Base-by-base conservation (phyloP, 139 green algal species). In the Pedinophyceae sp. region DNA sequence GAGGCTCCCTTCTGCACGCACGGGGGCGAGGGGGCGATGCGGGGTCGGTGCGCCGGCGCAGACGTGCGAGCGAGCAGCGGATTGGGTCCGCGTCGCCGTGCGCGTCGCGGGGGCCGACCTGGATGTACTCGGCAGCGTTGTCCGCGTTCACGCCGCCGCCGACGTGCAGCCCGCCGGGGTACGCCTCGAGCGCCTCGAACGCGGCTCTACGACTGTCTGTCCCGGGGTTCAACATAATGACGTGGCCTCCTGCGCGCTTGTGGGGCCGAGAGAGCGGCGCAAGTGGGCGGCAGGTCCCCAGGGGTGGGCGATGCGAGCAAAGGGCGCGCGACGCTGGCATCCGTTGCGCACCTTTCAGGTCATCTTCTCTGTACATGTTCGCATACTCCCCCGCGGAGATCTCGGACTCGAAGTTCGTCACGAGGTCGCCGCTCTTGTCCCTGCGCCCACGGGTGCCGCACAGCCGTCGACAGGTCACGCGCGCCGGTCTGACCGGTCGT, bases 161-260 rank as follows among this genome's bases (percentile, higher is more conserved):
- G 28, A 98, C 63, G 23, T 98, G 91, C 64, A 98, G 57, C 2
- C 85, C 86, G 2, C 84, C 87, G 1, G 87, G 82, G 60, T 78
- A 94, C 2, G 79, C 75, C 5, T 30, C 17, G 29, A 97, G 65
- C 2, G 91, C 91, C 3, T 66, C 70, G 16, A 79, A 46, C 0
- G 91, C 90, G 19, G 84, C 81, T 27, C 52, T 80, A 70, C 68
- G 79, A 67, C 67, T 85, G 2, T 27, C 78, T 17, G 74, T 60
- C 58, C 93, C 83, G 0, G 77, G 70, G 1, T 84, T 88, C 41
- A 99, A 75, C 87, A 99, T 95, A 69, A 99, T 97, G 58, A 96
- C 82, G 64, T 99, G 91, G 22, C 91, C 91, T 0, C 91, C 91
- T 13, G n/a, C n/a, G n/a, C n/a, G n/a, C n/a, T n/a, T n/a, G n/a